A percentile compares a stretch with the other conserved stretches of the same genome.
These are phyloP conservation scores for Lathyrus oleraceus DNA, from an alignment of 306 rosid species.

Conservation along the genomic window DNA sequence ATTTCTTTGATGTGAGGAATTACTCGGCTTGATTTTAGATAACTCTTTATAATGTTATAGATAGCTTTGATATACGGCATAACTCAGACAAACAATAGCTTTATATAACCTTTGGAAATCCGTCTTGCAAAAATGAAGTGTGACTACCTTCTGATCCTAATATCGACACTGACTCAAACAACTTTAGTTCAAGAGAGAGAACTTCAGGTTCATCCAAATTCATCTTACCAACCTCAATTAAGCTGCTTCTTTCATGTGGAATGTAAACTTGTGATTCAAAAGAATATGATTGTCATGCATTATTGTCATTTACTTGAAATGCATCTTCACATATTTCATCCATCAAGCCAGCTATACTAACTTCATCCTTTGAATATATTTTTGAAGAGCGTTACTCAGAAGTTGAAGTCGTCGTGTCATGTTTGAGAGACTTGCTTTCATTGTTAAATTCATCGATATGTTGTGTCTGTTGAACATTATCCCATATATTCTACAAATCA, in stretches of 20 bases:
- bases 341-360: slow-evolving; percentile 63
- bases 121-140: slow-evolving; percentile 52
- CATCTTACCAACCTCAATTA: slow-evolving; percentile 43
- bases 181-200: slow-evolving; percentile 41
- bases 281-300: slow-evolving; percentile 40
- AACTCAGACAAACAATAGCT: slow-evolving; percentile 68
- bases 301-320: slow-evolving; percentile 51
- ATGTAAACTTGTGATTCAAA: slow-evolving; percentile 44
- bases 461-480: slow-evolving; percentile 68
- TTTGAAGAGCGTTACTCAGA: slow-evolving; percentile 46
- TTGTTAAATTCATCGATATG: slow-evolving; percentile 47
- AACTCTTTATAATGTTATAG: slow-evolving; percentile 55
- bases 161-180: slow-evolving; percentile 38
- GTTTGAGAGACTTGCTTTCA: slow-evolving; percentile 37
- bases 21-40: slow-evolving; percentile 38
- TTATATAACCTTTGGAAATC: slow-evolving; percentile 68
- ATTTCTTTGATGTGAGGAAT: slow-evolving; percentile 48
- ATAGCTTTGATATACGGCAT: slow-evolving; percentile 52
- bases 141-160: slow-evolving; percentile 54
- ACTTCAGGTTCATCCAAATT: slow-evolving; percentile 48
- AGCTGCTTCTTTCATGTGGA: slow-evolving; percentile 51
- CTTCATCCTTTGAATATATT: slow-evolving; percentile 43
- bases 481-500: slow-evolving; percentile 89
- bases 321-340: slow-evolving; percentile 88
- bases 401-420: slow-evolving; percentile 43